Conservation (phyloP, 768 basidiomycete species). For the Termitomyces sp. region DNA sequence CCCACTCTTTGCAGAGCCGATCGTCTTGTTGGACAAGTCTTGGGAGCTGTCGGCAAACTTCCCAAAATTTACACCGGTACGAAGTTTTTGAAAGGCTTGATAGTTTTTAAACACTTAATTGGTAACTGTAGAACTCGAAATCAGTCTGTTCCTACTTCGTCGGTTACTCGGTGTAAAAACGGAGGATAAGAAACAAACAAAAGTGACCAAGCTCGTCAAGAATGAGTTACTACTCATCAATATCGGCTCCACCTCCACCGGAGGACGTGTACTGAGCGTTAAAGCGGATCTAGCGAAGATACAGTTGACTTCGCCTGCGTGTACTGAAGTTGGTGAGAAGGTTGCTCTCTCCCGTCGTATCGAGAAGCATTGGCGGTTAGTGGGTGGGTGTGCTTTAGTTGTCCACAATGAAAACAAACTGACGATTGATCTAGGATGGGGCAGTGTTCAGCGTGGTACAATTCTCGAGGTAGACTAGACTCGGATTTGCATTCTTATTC, state of each 20-base stretch:
- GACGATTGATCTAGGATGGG: conserved; percentile 43
- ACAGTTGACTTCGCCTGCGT: conserved; percentile 90
- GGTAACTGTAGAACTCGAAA: conserved; percentile 69
- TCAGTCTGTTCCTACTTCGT: conserved; percentile 91
- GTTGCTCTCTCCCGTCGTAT: conserved; percentile 93
- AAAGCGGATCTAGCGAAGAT: conserved; percentile 96
- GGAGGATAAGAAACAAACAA: conserved; percentile 98
- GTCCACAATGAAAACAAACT: not conserved
- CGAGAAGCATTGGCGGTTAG: conserved; percentile 97
- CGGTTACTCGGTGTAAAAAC: conserved; percentile 97
- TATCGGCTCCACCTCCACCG: conserved; percentile 96
- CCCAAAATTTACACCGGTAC: conserved; percentile 90
- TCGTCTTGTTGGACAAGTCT: conserved; percentile 93
- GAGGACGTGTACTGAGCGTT: conserved; percentile 90
- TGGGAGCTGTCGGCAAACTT: conserved; percentile 92
- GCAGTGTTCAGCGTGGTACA: conserved; percentile 84
- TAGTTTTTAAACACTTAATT: not conserved
- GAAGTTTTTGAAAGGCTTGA: conserved; percentile 2
- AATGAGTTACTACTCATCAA: conserved; percentile 94
- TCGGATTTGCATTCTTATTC: conserved; percentile 7
- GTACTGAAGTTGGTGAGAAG: conserved; percentile 97
- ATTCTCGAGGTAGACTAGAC: conserved; percentile 74
- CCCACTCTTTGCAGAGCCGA: conserved; percentile 97
- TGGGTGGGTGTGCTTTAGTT: conserved; percentile 56
- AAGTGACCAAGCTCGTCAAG: conserved; percentile 88